Evolutionary conservation across 2,329 filamentous ascomycete species (phyloP).

Genomic region (Cladosporium colombiae): DNA sequence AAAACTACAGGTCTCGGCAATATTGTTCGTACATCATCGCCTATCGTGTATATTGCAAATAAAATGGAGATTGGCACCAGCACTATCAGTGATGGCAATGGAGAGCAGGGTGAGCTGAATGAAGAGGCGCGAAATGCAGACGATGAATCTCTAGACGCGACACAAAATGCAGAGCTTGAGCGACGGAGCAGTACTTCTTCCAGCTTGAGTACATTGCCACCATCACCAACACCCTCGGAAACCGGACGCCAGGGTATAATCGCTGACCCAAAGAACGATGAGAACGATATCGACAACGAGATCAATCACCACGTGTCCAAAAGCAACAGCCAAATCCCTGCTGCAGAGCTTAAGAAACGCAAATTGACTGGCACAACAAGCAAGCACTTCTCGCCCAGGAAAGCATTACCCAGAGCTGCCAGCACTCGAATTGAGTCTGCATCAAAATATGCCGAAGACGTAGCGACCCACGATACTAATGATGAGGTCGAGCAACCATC

Average conservation of each 20-base stretch:
- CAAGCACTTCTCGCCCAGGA: constrained; percentile 35
- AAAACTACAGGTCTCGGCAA: constrained; percentile 13
- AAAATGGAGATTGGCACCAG: background rate
- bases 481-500: background rate
- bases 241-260: background rate
- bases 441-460: background rate
- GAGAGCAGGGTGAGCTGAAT: background rate
- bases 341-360: constrained; percentile 27
- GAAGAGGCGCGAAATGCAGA: background rate
- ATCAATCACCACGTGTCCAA: background rate
- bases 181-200: background rate
- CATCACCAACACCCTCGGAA: background rate
- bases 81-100: background rate
- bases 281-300: background rate
- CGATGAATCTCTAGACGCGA: background rate
- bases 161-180: background rate
- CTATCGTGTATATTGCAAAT: constrained; percentile 9
- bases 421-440: background rate
- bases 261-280: background rate
- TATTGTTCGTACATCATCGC: background rate
- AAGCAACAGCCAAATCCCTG: background rate
- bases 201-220: background rate
- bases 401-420: constrained; percentile 13
- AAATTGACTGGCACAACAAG: constrained; percentile 38
- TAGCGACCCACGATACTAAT: background rate